A percentile compares a stretch with the other conserved stretches of the same genome.
These are phyloP conservation scores for Smittium culicis DNA, from an alignment of 371 early-diverging fungal species.

Conservation along the genomic window DNA sequence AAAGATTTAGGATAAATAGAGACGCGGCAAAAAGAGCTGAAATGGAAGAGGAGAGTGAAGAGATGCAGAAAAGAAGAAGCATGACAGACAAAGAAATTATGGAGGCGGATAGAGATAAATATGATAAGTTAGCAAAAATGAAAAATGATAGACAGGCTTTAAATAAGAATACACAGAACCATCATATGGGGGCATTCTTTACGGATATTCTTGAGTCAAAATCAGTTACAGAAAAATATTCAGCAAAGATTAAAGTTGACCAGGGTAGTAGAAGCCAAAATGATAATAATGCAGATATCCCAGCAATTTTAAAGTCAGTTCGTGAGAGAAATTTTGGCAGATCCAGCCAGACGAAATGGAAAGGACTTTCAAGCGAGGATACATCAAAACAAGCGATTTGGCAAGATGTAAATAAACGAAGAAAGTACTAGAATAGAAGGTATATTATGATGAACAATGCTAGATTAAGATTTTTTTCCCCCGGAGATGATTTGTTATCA, in stretches of 20 bases:
- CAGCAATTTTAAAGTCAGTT: not conserved
- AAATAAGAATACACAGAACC: not conserved
- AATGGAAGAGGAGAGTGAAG: not conserved
- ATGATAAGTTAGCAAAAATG: not conserved
- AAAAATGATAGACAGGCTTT: not conserved
- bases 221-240: not conserved
- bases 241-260: not conserved
- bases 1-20: not conserved
- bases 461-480: too few species aligned
- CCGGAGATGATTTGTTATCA: too few species aligned
- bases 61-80: not conserved
- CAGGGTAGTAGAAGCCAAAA: not conserved
- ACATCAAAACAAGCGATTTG: not conserved
- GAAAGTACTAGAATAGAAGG: constrained; percentile 1
- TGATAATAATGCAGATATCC: not conserved
- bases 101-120: not conserved
- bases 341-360: not conserved
- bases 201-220: not conserved
- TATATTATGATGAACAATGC: too few species aligned
- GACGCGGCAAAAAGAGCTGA: not conserved
- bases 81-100: not conserved
- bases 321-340: not conserved
- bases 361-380: not conserved
- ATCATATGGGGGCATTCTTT: not conserved
- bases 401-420: not conserved